Evolutionary conservation across 2,329 filamentous ascomycete species (phyloP).

Genomic region (Neofusicoccum ribis): DNA sequence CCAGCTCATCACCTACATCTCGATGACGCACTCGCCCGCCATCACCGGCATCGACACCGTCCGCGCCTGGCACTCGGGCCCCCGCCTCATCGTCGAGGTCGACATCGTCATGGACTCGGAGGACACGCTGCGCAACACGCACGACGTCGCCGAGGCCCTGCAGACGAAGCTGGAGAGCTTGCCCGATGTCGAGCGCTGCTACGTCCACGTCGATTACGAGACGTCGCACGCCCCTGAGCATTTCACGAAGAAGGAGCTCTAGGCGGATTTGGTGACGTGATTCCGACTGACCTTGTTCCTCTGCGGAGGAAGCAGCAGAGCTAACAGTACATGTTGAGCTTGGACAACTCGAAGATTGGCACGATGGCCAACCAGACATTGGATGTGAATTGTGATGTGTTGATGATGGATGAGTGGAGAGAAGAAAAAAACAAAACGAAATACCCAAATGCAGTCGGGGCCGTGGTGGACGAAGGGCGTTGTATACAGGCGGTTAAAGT

Average conservation of each 20-base stretch:
- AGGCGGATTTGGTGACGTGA: constrained; percentile 7
- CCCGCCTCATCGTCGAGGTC: constrained; percentile 89
- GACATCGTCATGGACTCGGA: constrained; percentile 89
- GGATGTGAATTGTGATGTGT: no score
- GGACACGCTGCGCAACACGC: constrained; percentile 72
- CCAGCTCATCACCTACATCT: constrained; percentile 91
- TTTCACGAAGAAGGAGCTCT: constrained; percentile 66
- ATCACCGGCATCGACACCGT: constrained; percentile 93
- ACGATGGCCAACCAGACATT: no score
- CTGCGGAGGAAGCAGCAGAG: no score
- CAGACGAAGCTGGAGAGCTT: constrained; percentile 92
- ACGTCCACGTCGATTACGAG: constrained; percentile 97
- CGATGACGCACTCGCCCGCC: constrained; percentile 78
- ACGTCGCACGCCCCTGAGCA: constrained; percentile 93
- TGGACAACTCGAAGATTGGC: no score
- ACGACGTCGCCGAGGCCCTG: constrained; percentile 90
- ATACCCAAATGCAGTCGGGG: no score
- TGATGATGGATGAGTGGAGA: no score
- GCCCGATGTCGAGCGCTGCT: constrained; percentile 88
- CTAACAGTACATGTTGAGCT: no score
- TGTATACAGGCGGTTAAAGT: no score
- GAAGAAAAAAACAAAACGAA: no score
- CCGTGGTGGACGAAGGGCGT: no score
- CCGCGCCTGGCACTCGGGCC: constrained; percentile 85
- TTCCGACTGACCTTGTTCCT: no score